Percentiles rank a stretch among this genome's conserved stretches.
Evolutionary conservation across 495 filamentous ascomycete genomes (phyloP).

Genomic region (Cercophora scortea): DNA sequence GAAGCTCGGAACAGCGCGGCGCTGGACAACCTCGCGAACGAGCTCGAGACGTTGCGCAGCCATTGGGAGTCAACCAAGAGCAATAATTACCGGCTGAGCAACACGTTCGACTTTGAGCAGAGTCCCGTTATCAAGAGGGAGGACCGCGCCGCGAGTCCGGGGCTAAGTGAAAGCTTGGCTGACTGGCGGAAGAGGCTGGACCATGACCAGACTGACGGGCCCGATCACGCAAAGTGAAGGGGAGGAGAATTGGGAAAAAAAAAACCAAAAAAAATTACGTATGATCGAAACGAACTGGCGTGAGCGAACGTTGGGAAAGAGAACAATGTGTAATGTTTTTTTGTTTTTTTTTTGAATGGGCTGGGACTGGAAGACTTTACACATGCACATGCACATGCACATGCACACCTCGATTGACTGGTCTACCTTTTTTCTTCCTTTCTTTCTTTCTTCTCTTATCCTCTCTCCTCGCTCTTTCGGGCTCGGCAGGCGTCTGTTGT

Average conservation of each 20-base stretch:
- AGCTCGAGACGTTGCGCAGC: conserved; percentile 77
- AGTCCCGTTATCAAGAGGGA: conserved; percentile 38
- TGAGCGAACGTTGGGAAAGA: neutral
- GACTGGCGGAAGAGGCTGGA: conserved; percentile 71
- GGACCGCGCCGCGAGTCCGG: conserved; percentile 31
- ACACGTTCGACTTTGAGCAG: conserved; percentile 74
- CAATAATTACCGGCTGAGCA: conserved; percentile 85
- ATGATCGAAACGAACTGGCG: too few species aligned
- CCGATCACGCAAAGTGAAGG: conserved; percentile 10
- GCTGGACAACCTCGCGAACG: conserved; percentile 81
- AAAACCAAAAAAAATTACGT: too few species aligned
- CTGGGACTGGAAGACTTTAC: neutral
- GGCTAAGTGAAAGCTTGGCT: conserved; percentile 60
- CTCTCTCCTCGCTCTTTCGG: too few species aligned
- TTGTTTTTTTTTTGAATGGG: neutral
- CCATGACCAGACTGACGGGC: conserved; percentile 19
- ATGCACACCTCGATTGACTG: neutral
- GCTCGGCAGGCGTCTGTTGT: too few species aligned
- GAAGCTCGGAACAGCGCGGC: conserved; percentile 71
- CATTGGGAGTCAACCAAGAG: conserved; percentile 90
- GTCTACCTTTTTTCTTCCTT: neutral
- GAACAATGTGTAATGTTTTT: conserved; percentile 6
- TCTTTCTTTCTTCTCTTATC: too few species aligned
- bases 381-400: neutral
- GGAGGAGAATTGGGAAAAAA: too few species aligned